Evolutionary conservation across 345 rosid species (phyloP).

Genomic region (Melaleuca quinquenervia): DNA sequence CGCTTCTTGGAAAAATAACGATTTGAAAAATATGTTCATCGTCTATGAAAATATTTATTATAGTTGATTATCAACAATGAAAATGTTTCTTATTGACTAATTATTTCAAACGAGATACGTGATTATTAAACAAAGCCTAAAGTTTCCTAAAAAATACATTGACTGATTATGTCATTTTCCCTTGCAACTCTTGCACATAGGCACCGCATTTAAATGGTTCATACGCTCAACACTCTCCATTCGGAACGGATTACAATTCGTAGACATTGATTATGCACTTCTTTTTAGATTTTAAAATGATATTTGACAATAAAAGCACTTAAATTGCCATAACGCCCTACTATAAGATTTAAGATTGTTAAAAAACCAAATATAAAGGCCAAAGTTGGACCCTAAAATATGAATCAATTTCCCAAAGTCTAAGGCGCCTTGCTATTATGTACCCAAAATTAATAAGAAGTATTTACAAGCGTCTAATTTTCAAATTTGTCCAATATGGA

Average conservation of each 20-base stretch:
- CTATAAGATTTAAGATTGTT: background rate
- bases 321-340: background rate
- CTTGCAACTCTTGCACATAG: background rate
- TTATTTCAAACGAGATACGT: background rate
- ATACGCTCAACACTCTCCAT: background rate
- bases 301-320: background rate
- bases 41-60: background rate
- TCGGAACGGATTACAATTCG: background rate
- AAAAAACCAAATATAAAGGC: background rate
- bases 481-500: background rate
- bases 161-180: background rate
- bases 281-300: background rate
- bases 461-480: background rate
- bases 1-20: background rate
- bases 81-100: background rate
- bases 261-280: background rate
- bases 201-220: background rate
- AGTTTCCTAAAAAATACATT: background rate
- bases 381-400: background rate
- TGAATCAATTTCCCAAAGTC: background rate
- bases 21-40: background rate
- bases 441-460: background rate
- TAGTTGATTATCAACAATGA: background rate
- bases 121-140: background rate
- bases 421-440: background rate